phyloP scores from a whole-genome alignment of 169 alveolate species.

The Plasmodium reichenowi region DNA sequence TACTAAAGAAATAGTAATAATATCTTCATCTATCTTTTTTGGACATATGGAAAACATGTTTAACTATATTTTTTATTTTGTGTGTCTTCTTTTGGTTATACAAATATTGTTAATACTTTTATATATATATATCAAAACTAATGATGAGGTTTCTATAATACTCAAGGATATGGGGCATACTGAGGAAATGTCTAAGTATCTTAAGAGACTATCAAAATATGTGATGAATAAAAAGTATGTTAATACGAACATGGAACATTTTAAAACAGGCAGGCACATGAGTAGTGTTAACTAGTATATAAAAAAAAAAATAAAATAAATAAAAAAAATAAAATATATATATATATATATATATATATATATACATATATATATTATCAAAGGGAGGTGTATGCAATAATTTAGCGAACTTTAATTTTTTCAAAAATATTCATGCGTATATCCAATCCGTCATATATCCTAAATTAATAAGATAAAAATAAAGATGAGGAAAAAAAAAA shows the following conservation, averaged over 20 bases:
- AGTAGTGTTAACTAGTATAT: conserved; percentile 18
- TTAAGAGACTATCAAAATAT: conserved; percentile 23
- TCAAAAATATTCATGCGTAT: no score
- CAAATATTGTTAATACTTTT: not conserved
- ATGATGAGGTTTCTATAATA: conserved; percentile 25
- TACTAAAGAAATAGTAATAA: conserved; percentile 30
- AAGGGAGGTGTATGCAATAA: no score
- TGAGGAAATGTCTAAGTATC: conserved; percentile 34
- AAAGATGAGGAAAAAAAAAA: no score
- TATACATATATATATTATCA: no score
- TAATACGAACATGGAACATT: not conserved
- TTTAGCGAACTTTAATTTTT: no score
- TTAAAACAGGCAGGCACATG: conserved; percentile 2
- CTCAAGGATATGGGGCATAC: not conserved
- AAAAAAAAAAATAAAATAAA: not conserved
- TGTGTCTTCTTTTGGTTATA: conserved; percentile 17
- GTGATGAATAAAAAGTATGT: not conserved
- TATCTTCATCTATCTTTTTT: conserved; percentile 47
- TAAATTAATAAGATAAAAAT: no score
- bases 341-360: not conserved
- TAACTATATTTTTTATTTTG: not conserved
- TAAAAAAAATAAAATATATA: not conserved
- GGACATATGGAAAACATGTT: conserved; percentile 21
- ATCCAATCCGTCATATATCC: no score
- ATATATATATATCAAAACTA: conserved; percentile 17